Percentiles rank a stretch among this genome's conserved stretches.
Conservation (phyloP, 2,329 filamentous ascomycete genomes). For the Albifimbria verrucaria region DNA sequence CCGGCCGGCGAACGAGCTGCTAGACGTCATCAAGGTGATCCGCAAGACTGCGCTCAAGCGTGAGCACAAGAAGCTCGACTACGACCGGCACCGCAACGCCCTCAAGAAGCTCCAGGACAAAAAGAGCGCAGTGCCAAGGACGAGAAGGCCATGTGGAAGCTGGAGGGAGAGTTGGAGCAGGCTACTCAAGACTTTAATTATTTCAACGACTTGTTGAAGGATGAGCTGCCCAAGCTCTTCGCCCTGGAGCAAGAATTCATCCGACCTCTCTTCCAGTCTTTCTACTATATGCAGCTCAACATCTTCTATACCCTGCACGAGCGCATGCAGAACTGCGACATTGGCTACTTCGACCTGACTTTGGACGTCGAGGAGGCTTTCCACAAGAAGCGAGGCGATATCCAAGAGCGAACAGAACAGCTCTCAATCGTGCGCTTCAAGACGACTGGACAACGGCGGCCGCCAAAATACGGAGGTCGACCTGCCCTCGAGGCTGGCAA, state of each 20-base stretch:
- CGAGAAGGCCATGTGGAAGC: slow-evolving; percentile 95
- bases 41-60: slow-evolving; percentile 85
- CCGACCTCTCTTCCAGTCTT: slow-evolving; percentile 93
- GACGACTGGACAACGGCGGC: slow-evolving; percentile 69
- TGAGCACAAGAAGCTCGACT: slow-evolving; percentile 96
- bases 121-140: slow-evolving; percentile 93
- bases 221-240: slow-evolving; percentile 91
- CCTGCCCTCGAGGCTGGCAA: slow-evolving; percentile 48
- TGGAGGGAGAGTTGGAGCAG: slow-evolving; percentile 85
- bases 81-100: slow-evolving; percentile 77
- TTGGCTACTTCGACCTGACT: slow-evolving; percentile 94
- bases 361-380: slow-evolving; percentile 91
- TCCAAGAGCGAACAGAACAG: slow-evolving; percentile 79
- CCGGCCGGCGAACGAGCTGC: slow-evolving; percentile 85
- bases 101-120: slow-evolving; percentile 97
- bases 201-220: slow-evolving; percentile 96
- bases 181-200: slow-evolving; percentile 96
- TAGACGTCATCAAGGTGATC: slow-evolving; percentile 93
- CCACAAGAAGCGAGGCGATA: slow-evolving; percentile 80
- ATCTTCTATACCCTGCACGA: slow-evolving; percentile 98
- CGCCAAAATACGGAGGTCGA: slow-evolving; percentile 57
- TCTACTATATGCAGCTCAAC: slow-evolving; percentile 99
- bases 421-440: slow-evolving; percentile 89
- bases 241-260: slow-evolving; percentile 90
- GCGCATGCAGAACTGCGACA: slow-evolving; percentile 95